Evolutionary conservation across 352 stramenopile genomes (phyloP), one percentile per base, ranked within the genome.

Genomic region (Pythium utonaiense): DNA sequence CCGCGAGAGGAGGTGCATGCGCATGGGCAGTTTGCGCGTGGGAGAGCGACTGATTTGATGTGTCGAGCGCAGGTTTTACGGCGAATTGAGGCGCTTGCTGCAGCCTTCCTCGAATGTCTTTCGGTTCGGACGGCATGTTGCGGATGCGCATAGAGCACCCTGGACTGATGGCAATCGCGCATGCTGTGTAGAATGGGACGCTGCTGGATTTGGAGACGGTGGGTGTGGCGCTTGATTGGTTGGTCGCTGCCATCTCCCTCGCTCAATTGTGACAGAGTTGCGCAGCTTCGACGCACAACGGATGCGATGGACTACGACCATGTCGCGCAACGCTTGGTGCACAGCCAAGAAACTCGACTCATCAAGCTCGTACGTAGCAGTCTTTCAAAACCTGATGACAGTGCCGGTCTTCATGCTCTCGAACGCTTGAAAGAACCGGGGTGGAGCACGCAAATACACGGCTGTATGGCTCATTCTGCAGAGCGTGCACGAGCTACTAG

Each of bases 381-480:
- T 40, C 0, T 24, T 27, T 9, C 14, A 22, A 1, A 33, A 53
- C 13, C n/a, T 1, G 4, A 8, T 12, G 17, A 7, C n/a, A 45
- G 19, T 14, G 17, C 12, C 1, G 1, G 0, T 44, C 25, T 21
- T 34, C 13, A 42, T 8, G 22, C 6, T 12, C 8, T 21, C 24
- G 25, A 6, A 30, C 5, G 53, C 3, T 16, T 55, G n/a, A 41
- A n/a, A 92, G 86, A 90, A 80, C 47, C 73, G 77, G 36, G 66
- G 66, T 24, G 78, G 83, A 34, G 83, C 82, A n/a, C 67, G 83
- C 19, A 89, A 87, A 70, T 95, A 93, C 54, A 93, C 86, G 3
- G 76, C 78, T 0, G 81, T 89, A 9, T 95, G 86, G 86, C 63
- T 95, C 40, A 78, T 95, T 6, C 74, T 95, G 24, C 84, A 93